These are phyloP conservation scores for Colletotrichum falcatum DNA, from an alignment of 2,329 filamentous ascomycete genomes.

Conservation along the genomic window DNA sequence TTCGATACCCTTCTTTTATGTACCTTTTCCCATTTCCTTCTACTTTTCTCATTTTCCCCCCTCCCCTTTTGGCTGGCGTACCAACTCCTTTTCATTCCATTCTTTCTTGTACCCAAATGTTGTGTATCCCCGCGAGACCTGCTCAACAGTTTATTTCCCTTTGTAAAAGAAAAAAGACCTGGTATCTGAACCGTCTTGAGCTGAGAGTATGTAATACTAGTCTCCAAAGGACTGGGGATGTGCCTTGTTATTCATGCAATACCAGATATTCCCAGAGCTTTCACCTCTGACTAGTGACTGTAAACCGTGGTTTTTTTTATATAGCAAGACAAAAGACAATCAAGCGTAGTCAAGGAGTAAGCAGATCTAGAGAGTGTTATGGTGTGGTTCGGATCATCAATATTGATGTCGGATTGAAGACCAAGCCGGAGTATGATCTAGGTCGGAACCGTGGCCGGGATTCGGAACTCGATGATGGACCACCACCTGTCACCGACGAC, in stretches of 20 bases:
- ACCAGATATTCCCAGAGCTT: not conserved
- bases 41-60: not conserved
- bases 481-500: not conserved
- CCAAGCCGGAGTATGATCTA: not conserved
- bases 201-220: slow-evolving; percentile 6
- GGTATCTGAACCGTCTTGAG: not conserved
- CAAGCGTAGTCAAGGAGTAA: not conserved
- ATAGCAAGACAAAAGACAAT: not conserved
- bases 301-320: not conserved
- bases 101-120: slow-evolving; percentile 27
- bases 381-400: not conserved
- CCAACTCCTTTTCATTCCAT: slow-evolving; percentile 11
- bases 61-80: not conserved
- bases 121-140: slow-evolving; percentile 3
- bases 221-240: not conserved
- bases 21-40: slow-evolving; percentile 39
- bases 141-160: slow-evolving; percentile 6
- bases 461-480: not conserved
- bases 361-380: not conserved
- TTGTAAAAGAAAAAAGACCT: slow-evolving; percentile 5
- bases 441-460: not conserved
- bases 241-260: not conserved
- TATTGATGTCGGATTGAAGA: not conserved
- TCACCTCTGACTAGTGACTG: not conserved
- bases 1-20: slow-evolving; percentile 47